Base-by-base conservation (phyloP, 2,329 filamentous ascomycete genomes). In the Aspergillus niger region DNA sequence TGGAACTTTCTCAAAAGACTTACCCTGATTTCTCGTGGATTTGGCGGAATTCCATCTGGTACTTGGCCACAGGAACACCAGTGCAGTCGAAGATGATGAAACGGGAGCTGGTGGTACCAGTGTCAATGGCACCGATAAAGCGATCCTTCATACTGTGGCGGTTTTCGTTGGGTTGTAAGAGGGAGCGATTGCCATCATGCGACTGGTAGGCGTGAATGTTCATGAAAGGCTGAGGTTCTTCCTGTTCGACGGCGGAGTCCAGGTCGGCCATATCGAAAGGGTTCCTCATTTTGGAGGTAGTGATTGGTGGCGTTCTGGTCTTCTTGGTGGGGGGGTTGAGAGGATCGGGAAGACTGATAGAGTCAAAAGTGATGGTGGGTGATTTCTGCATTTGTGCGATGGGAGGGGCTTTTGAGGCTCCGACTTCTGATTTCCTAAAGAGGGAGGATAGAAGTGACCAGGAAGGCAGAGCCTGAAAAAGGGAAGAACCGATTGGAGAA, bases 41-140 rank as follows among this genome's bases (percentile, higher is more conserved):
- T 74, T 96, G 93, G 66, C 87, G 86, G 72, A 96, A 93, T 74
- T 96, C 91, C 66, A 93, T 87, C 78, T 96, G 92, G 74, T 96
- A 91, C 68, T 87, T 89, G 39, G 90, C 91, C 48, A 95, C 85
- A 3, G 91, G 90, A 61, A 90, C 87, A 58, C 92, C 92, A 44
- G 85, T 80, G 65, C 86, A 87, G 77, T 96, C 88, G 79, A 97
- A 97, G 72, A 97, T 93, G 68, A 97, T 85, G 78, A 97, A 97
- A 39, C 92, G 86, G 36, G 92, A 91, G 61, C 90, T 94, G 32
- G 92, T 97, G 11, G 92, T 97, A 60, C 92, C 92, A 72, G 96
- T 91, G 73, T 97, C 92, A 73, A 97, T 93, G 68, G 90, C 91
- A 62, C 92, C 92, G 62, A 96, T 89, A 71, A 91, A 96, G 50